These are phyloP conservation scores for Aplosporella prunicola DNA, from an alignment of 2,329 filamentous ascomycete genomes.

Conservation along the genomic window DNA sequence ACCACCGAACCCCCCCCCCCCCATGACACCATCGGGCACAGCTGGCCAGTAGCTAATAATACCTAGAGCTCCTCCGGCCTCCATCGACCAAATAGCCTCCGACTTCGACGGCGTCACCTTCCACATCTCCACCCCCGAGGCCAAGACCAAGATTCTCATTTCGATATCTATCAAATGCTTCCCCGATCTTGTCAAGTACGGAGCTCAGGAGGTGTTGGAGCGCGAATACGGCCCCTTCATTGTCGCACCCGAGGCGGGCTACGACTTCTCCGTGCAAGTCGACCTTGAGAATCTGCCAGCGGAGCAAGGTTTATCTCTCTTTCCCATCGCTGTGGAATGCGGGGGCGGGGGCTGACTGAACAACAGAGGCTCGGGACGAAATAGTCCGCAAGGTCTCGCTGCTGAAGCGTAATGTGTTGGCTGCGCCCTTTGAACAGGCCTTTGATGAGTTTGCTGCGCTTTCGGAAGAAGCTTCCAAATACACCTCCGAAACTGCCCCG, in stretches of 20 bases:
- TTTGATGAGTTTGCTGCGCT: conserved; percentile 86
- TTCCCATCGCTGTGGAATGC: not conserved
- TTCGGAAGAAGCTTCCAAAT: conserved; percentile 80
- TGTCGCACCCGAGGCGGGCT: conserved; percentile 75
- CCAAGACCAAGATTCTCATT: conserved; percentile 87
- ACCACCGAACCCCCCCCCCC: conserved; percentile 12
- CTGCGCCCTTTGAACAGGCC: conserved; percentile 92
- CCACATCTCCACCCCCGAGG: conserved; percentile 92
- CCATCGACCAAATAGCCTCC: conserved; percentile 96
- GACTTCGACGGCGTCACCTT: conserved; percentile 99
- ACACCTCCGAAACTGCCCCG: conserved; percentile 86
- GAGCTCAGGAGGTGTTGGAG: conserved; percentile 81
- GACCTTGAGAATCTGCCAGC: conserved; percentile 81
- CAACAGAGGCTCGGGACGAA: conserved; percentile 69
- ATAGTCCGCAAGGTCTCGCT: conserved; percentile 80
- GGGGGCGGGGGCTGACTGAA: conserved; percentile 15
- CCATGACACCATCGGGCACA: conserved; percentile 19
- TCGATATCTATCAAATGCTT: conserved; percentile 95
- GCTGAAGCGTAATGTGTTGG: conserved; percentile 97
- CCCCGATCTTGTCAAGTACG: conserved; percentile 83
- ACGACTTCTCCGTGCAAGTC: conserved; percentile 88
- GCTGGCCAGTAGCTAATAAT: conserved; percentile 25
- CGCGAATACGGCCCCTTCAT: conserved; percentile 94
- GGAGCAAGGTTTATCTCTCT: conserved; percentile 52
- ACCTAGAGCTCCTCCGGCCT: conserved; percentile 68